A percentile compares a stretch with the other conserved stretches of the same genome.
Evolutionary conservation across 78 protist species (phyloP).

Genomic region (Corallochytrium limacisporum): DNA sequence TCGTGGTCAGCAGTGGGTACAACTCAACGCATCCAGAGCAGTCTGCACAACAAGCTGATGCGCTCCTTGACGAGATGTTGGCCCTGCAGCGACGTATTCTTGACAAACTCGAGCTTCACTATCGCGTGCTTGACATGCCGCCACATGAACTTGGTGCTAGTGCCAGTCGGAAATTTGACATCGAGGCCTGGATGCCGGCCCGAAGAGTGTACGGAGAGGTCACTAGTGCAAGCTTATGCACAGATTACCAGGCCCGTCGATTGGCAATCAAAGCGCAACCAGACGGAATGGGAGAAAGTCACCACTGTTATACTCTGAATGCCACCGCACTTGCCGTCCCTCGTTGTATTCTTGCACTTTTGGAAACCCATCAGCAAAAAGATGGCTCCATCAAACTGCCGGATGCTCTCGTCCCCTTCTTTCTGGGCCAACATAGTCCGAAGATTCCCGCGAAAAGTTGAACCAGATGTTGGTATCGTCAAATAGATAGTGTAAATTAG

Average conservation of each 20-base stretch:
- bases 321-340: conserved; percentile 79
- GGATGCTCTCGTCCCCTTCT: too few relatives aligned
- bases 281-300: background rate
- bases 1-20: conserved; percentile 38
- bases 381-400: conserved; percentile 53
- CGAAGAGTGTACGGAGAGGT: conserved; percentile 55
- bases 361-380: conserved; percentile 50
- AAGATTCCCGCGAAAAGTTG: too few relatives aligned
- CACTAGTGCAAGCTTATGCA: conserved; percentile 54
- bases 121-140: conserved; percentile 68
- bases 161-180: conserved; percentile 66
- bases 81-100: background rate
- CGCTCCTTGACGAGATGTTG: background rate
- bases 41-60: background rate
- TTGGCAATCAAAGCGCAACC: conserved; percentile 37
- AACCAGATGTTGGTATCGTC: too few relatives aligned
- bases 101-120: conserved; percentile 30
- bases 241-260: conserved; percentile 66
- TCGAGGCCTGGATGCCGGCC: conserved; percentile 86
- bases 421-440: too few relatives aligned
- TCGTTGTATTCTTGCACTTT: conserved; percentile 52
- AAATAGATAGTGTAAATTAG: too few relatives aligned
- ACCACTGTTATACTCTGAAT: conserved; percentile 58
- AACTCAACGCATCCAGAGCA: background rate
- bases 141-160: conserved; percentile 67